Percentiles rank a stretch among this genome's conserved stretches.
phyloP scores from a whole-genome alignment of 768 basidiomycete genomes.

The Nidula microcarpa region DNA sequence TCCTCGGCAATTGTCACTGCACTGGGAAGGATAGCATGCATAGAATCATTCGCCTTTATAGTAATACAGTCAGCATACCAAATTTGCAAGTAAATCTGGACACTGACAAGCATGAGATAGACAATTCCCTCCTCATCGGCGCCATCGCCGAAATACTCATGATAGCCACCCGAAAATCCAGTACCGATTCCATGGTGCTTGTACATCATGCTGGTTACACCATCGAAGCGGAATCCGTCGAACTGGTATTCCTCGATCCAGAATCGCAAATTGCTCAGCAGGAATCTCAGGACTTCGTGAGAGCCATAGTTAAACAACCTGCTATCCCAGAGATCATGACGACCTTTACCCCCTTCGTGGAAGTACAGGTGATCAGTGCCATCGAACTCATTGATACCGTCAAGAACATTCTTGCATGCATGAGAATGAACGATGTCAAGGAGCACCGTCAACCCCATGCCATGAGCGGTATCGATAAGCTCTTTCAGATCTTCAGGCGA shows the following conservation, averaged over 20 bases:
- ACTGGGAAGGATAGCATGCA: conserved; percentile 78
- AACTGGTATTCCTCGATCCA: conserved; percentile 95
- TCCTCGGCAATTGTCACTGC: conserved; percentile 96
- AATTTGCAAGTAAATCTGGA: not conserved
- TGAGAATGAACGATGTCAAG: conserved; percentile 98
- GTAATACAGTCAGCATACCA: conserved; percentile 5
- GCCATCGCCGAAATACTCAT: conserved; percentile 90
- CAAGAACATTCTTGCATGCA: conserved; percentile 95
- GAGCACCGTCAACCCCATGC: conserved; percentile 87
- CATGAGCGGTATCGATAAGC: conserved; percentile 92
- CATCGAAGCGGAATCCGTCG: conserved; percentile 98
- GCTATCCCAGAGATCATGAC: conserved; percentile 97
- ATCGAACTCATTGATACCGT: conserved; percentile 94
- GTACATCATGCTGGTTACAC: conserved; percentile 99
- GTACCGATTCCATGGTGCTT: conserved; percentile 96
- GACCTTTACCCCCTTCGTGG: conserved; percentile 87
- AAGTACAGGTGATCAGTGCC: conserved; percentile 98
- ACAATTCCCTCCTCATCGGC: conserved; percentile 89
- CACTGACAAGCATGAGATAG: conserved; percentile 93
- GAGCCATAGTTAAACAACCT: conserved; percentile 94
- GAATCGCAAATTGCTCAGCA: conserved; percentile 92
- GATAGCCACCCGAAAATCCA: conserved; percentile 97
- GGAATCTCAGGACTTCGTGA: conserved; percentile 93
- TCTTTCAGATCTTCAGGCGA: conserved; percentile 95
- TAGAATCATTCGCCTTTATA: conserved; percentile 82